Conservation (phyloP, 2,329 filamentous ascomycete species). For the Teratosphaeriaceae sp. region DNA sequence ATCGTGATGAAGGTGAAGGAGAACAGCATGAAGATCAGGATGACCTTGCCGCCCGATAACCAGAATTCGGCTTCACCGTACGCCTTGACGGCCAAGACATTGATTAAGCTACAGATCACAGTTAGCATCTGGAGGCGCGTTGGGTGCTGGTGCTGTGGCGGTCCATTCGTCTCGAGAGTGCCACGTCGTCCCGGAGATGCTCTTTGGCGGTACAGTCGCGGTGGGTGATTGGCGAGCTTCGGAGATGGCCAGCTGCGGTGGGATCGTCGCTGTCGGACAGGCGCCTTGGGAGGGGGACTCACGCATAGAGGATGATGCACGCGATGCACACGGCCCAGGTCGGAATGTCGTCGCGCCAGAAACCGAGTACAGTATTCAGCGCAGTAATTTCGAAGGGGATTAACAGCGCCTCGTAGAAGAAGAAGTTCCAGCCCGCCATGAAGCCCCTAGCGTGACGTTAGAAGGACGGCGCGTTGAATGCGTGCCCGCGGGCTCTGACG, state of each 20-base stretch:
- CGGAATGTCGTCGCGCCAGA: constrained; percentile 39
- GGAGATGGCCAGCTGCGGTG: constrained; percentile 2
- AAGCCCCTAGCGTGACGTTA: no score
- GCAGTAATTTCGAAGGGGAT: constrained; percentile 50
- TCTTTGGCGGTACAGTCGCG: not conserved
- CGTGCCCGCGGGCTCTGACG: no score
- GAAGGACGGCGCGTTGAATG: no score
- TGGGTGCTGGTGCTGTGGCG: constrained; percentile 3
- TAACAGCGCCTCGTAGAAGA: constrained; percentile 41
- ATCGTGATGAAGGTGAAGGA: constrained; percentile 28
- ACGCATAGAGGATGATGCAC: constrained; percentile 30
- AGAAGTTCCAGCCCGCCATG: constrained; percentile 36
- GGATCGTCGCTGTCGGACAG: not conserved
- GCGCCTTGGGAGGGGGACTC: constrained; percentile 8
- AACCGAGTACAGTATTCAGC: constrained; percentile 35
- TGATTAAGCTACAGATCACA: constrained; percentile 20
- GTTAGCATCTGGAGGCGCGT: constrained; percentile 5
- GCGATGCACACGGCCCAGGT: constrained; percentile 35
- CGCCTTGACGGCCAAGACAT: constrained; percentile 38
- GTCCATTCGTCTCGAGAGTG: not conserved
- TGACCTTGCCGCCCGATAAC: constrained; percentile 44
- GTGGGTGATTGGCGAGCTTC: not conserved
- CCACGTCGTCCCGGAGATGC: constrained; percentile 1
- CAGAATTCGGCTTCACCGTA: constrained; percentile 45
- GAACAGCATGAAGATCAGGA: constrained; percentile 26